Conservation (phyloP, 2,329 filamentous ascomycete species). For the Pseudogymnoascus sp. region DNA sequence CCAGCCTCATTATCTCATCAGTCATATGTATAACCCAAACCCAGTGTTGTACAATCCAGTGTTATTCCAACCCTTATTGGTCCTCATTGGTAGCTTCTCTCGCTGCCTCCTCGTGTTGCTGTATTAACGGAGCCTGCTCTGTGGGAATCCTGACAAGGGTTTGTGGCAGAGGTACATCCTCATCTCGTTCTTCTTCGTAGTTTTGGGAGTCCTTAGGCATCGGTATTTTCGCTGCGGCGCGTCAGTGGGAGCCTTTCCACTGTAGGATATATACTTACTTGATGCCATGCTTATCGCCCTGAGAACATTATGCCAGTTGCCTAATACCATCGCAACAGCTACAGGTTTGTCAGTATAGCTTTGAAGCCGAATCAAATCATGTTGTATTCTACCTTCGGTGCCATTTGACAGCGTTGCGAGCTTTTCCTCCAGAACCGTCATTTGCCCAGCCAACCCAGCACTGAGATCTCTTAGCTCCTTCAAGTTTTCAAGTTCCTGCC, state of each 20-base stretch:
- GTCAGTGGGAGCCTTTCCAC: slow-evolving; percentile 16
- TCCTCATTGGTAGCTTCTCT: not conserved
- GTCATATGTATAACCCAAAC: not conserved
- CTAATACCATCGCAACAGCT: slow-evolving; percentile 78
- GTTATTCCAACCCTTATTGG: slow-evolving; percentile 2
- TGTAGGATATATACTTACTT: slow-evolving; percentile 43
- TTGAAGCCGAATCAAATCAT: slow-evolving; percentile 5
- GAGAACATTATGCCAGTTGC: slow-evolving; percentile 84
- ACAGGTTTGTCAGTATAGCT: slow-evolving; percentile 18
- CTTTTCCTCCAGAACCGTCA: slow-evolving; percentile 76
- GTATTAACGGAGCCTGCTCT: slow-evolving; percentile 62
- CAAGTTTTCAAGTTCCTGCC: slow-evolving; percentile 71
- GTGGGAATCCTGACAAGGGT: slow-evolving; percentile 81
- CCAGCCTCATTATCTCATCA: not conserved
- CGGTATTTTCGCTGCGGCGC: slow-evolving; percentile 57
- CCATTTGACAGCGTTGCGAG: slow-evolving; percentile 71
- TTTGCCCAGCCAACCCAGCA: slow-evolving; percentile 70
- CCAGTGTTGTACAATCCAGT: not conserved
- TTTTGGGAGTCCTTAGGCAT: slow-evolving; percentile 44
- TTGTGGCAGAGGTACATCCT: slow-evolving; percentile 57
- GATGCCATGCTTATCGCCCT: slow-evolving; percentile 82
- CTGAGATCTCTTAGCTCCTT: slow-evolving; percentile 73
- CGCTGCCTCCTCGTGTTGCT: slow-evolving; percentile 50
- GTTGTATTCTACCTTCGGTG: slow-evolving; percentile 58
- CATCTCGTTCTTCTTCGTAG: slow-evolving; percentile 34